Base-by-base conservation (phyloP, 805 yeast genomes). In the Middelhovenomyces tepae region DNA sequence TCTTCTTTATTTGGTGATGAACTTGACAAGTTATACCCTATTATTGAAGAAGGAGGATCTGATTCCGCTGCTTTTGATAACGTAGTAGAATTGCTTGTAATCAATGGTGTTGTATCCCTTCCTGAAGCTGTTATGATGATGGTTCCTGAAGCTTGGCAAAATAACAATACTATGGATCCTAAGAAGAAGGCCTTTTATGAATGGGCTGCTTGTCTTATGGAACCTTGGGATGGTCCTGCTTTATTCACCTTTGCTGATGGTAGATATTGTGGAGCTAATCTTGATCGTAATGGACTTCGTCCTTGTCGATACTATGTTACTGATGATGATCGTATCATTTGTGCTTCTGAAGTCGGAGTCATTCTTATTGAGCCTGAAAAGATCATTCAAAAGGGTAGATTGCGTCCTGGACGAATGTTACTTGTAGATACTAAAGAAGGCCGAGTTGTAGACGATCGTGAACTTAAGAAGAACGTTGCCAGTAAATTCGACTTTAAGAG, bases 221-320 rank as follows among this genome's bases (percentile, higher is more conserved):
- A 89, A 65, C 97, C 97, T 6, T 89, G 98, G 98, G 98, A 89
- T 63, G 98, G 98, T 45, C 98, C 98, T 13, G 97, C 97, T 22
- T 65, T 91, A 46, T 83, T 89, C 66, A 86, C 94, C 19, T 91
- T 89, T 59, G 89, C 96, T 22, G 97, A 89, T 60, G 96, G 95
- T 47, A 73, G 97, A 50, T 89, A 84, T 71, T 85, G 95, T 64
- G 98, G 98, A 67, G 98, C 98, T 31, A 87, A 87, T 59, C 71
- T 91, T 46, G 98, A 89, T 64, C 76, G 98, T 64, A 89, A 91
- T 56, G 98, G 98, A 43, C 71, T 89, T 53, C 80, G 98, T 65
- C 98, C 98, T 22, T 91, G 98, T 67, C 84, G 98, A 56, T 89
- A 84, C 68, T 91, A 91, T 60, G 78, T 91, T 47, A 87, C 96